Conservation (phyloP, 2,329 filamentous ascomycete genomes). For the Calonectria pseudoturangicola region DNA sequence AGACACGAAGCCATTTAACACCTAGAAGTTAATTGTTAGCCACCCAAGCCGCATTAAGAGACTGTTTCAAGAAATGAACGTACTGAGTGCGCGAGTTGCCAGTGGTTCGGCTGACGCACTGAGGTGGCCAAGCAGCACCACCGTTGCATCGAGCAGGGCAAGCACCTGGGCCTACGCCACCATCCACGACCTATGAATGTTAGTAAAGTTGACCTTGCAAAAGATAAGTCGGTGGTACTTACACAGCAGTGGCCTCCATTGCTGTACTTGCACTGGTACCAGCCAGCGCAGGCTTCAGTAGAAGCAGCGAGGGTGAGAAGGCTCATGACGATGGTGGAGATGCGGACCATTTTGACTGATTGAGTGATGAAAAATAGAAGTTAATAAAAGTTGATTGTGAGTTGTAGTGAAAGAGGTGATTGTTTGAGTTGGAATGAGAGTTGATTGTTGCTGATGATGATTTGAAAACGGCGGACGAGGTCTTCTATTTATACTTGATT, state of each 20-base stretch:
- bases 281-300: not conserved
- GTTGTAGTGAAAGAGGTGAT: not conserved
- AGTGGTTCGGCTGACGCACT: constrained; percentile 10
- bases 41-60: not conserved
- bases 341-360: constrained; percentile 10
- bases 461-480: not conserved
- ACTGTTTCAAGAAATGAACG: not conserved
- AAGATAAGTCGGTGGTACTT: not conserved
- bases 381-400: not conserved
- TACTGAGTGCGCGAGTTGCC: constrained; percentile 13
- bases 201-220: not conserved
- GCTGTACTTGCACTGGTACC: constrained; percentile 14
- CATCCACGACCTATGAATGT: not conserved
- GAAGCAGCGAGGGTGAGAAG: constrained; percentile 1
- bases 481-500: not conserved
- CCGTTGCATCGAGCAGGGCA: constrained; percentile 9
- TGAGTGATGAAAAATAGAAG: not conserved
- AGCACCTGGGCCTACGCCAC: not conserved
- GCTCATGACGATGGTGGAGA: not conserved
- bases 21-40: not conserved
- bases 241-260: constrained; percentile 13
- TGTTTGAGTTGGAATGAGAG: not conserved
- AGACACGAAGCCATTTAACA: not conserved
- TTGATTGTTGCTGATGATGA: constrained; percentile 8
- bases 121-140: not conserved